Evolutionary conservation across 2,329 filamentous ascomycete genomes (phyloP).

Genomic region (Periconia digitata): DNA sequence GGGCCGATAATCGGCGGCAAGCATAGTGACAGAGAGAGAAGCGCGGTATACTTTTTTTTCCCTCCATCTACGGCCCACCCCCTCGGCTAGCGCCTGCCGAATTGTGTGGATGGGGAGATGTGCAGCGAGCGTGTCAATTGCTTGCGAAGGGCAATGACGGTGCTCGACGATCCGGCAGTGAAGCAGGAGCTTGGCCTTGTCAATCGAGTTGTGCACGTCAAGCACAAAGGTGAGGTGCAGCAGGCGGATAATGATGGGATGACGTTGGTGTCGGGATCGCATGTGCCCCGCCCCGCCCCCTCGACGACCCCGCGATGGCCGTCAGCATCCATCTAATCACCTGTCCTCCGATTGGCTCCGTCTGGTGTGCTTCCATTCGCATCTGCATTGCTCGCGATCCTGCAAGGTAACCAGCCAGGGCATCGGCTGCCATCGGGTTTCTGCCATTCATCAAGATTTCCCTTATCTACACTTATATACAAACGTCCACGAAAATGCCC

Average conservation of each 20-base stretch:
- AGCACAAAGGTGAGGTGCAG: not conserved
- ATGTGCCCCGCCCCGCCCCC: too few species aligned
- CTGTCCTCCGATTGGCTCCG: not conserved
- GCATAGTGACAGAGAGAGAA: not conserved
- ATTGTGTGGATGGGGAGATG: too few species aligned
- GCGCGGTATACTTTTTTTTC: not conserved
- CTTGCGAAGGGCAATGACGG: too few species aligned
- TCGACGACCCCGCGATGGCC: not conserved
- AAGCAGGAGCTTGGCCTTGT: too few species aligned
- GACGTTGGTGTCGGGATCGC: not conserved
- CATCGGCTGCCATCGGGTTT: conserved; percentile 1
- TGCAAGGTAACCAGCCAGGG: not conserved
- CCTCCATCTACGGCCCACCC: too few species aligned
- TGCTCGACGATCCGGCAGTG: too few species aligned
- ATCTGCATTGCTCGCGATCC: too few species aligned
- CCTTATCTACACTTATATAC: not conserved
- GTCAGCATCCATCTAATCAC: not conserved
- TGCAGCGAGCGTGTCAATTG: too few species aligned
- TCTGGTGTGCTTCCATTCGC: too few species aligned
- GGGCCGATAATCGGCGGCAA: conserved; percentile 1
- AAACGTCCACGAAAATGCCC: conserved; percentile 1
- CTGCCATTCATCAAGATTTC: too few species aligned
- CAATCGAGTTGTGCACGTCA: too few species aligned
- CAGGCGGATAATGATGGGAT: not conserved
- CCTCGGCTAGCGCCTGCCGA: not conserved